A percentile compares a stretch with the other conserved stretches of the same genome.
phyloP scores from a whole-genome alignment of 176 grass and related monocot species.

The Eremochloa ophiuroides region DNA sequence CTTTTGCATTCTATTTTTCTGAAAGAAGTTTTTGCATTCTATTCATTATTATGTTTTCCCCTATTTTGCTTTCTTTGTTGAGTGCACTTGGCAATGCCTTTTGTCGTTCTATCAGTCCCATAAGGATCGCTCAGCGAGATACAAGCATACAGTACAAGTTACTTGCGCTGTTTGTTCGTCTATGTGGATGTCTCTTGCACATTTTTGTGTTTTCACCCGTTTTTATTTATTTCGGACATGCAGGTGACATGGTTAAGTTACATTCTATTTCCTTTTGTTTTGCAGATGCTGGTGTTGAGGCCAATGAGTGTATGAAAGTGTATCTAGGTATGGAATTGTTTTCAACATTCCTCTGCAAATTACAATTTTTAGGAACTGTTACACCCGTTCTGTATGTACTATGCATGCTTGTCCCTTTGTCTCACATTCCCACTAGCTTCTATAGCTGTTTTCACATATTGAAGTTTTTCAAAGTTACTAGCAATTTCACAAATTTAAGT shows the following conservation, averaged over 20 bases:
- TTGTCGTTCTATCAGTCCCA: background rate
- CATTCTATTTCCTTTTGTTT: slow-evolving; percentile 14
- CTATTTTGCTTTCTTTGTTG: background rate
- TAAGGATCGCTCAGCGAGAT: background rate
- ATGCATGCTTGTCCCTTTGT: background rate
- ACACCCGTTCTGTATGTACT: background rate
- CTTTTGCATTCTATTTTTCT: background rate
- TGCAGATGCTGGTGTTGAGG: slow-evolving; percentile 74
- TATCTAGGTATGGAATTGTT: slow-evolving; percentile 57
- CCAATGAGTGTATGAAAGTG: slow-evolving; percentile 83
- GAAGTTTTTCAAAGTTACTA: background rate
- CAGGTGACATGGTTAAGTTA: background rate
- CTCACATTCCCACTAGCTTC: background rate
- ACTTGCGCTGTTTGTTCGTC: background rate
- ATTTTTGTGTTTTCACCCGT: background rate
- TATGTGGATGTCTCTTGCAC: background rate
- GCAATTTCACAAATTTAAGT: background rate
- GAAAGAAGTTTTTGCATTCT: no score
- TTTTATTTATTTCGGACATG: background rate
- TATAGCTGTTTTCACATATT: background rate
- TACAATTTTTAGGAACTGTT: background rate
- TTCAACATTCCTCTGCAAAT: background rate
- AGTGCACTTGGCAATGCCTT: background rate
- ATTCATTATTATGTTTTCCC: background rate
- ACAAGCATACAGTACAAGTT: background rate